These are phyloP conservation scores for Coemansia sp. DNA, from an alignment of 192 early-diverging fungal species.

Conservation along the genomic window DNA sequence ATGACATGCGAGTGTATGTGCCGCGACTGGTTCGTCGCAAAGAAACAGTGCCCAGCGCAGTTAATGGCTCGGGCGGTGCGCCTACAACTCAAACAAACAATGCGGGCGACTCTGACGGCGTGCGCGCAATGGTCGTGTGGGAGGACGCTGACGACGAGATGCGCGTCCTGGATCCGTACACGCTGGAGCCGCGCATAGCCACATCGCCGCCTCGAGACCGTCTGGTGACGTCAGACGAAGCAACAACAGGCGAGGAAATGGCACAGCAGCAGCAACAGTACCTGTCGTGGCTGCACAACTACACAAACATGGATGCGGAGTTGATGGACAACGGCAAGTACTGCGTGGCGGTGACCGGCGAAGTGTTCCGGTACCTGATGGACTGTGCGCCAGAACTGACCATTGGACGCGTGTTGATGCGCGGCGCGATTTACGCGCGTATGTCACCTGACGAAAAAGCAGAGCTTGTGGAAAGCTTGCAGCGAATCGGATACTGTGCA, in stretches of 20 bases:
- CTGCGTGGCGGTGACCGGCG: conserved; percentile 90
- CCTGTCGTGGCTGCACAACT: conserved; percentile 42
- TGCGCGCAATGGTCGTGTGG: conserved; percentile 56
- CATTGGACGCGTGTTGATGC: conserved; percentile 79
- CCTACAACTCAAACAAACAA: not conserved
- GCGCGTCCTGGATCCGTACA: conserved; percentile 57
- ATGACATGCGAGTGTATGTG: conserved; percentile 71
- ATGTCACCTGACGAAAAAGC: conserved; percentile 99
- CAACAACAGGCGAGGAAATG: conserved; percentile 46
- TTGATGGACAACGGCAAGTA: conserved; percentile 60
- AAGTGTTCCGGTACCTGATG: conserved; percentile 93
- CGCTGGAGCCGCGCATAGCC: conserved; percentile 50
- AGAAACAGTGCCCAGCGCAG: conserved; percentile 6
- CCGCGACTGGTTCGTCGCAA: conserved; percentile 65
- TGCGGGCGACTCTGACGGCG: not conserved
- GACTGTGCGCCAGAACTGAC: conserved; percentile 66
- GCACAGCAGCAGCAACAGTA: conserved; percentile 51
- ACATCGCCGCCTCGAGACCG: conserved; percentile 30
- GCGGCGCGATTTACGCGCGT: conserved; percentile 89
- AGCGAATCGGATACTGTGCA: conserved; percentile 87
- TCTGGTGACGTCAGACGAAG: conserved; percentile 34
- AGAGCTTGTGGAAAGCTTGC: conserved; percentile 85
- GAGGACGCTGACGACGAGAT: conserved; percentile 60
- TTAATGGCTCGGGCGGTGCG: not conserved
- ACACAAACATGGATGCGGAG: conserved; percentile 31